These are phyloP conservation scores for Curvularia hawaiiensis DNA, from an alignment of 2,329 filamentous ascomycete genomes.

Conservation along the genomic window DNA sequence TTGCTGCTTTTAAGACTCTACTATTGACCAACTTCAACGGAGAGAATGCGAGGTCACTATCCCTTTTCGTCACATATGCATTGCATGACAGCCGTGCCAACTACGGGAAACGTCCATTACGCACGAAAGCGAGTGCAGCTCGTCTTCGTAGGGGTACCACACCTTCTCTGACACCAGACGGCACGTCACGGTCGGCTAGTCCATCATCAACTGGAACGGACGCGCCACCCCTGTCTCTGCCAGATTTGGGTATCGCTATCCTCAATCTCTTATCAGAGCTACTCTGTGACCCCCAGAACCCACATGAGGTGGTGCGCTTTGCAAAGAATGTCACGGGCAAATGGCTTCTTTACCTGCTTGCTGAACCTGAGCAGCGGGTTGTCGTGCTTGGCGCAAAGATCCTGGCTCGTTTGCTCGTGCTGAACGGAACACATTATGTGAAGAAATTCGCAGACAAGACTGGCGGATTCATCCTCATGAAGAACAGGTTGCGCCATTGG, in stretches of 20 bases:
- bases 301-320: conserved; percentile 79
- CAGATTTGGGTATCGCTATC: conserved; percentile 74
- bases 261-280: conserved; percentile 78
- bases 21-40: conserved; percentile 81
- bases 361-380: conserved; percentile 82
- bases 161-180: conserved; percentile 34
- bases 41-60: conserved; percentile 83
- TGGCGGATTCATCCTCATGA: conserved; percentile 86
- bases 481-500: conserved; percentile 79
- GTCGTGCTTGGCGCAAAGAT: conserved; percentile 83
- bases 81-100: conserved; percentile 68
- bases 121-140: conserved; percentile 41
- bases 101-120: conserved; percentile 42
- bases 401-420: conserved; percentile 79
- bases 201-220: conserved; percentile 29
- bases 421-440: conserved; percentile 80
- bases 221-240: conserved; percentile 56
- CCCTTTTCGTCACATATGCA: conserved; percentile 91
- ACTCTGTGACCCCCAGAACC: conserved; percentile 74
- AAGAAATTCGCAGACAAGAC: conserved; percentile 85
- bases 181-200: conserved; percentile 40
- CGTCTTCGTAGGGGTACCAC: conserved; percentile 38
- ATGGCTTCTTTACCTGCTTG: conserved; percentile 91
- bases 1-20: conserved; percentile 78
- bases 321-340: conserved; percentile 95